Percentiles rank a stretch among this genome's conserved stretches.
Evolutionary conservation across 139 green algal species (phyloP).

Genomic region (Closterium sp.): DNA sequence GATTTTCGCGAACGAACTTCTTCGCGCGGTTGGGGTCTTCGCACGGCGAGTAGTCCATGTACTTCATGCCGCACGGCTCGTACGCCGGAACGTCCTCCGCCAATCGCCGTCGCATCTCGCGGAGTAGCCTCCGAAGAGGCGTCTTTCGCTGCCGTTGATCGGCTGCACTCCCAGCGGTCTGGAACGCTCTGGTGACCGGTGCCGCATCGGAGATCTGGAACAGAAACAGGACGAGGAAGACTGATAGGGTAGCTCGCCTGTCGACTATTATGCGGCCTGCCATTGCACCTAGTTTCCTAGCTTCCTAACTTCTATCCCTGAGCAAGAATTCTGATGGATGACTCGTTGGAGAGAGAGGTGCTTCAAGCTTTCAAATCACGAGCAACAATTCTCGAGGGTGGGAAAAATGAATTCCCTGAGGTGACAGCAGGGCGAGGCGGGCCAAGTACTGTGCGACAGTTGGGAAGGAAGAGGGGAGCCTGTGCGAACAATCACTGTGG

Average conservation of each 20-base stretch:
- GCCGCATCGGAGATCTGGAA: neutral
- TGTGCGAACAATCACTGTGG: no score
- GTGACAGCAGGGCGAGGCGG: neutral
- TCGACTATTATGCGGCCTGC: neutral
- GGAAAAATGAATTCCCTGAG: neutral
- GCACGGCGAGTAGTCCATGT: slow-evolving; percentile 23
- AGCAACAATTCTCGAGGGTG: neutral
- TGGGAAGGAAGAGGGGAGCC: no score
- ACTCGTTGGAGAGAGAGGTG: neutral
- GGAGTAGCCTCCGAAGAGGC: neutral
- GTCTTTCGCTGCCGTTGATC: neutral
- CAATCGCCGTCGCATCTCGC: neutral
- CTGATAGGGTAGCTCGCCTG: neutral
- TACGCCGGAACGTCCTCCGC: neutral
- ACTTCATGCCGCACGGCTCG: slow-evolving; percentile 11
- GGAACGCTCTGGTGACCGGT: no score
- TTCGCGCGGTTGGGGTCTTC: slow-evolving; percentile 11
- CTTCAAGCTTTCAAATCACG: neutral
- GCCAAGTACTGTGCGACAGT: no score
- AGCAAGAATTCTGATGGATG: neutral
- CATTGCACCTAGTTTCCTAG: neutral
- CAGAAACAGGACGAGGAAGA: neutral
- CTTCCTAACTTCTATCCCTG: neutral
- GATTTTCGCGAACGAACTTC: neutral
- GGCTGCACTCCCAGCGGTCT: neutral